Evolutionary conservation across 2,329 filamentous ascomycete genomes (phyloP).

Genomic region (Botryotinia narcissicola): DNA sequence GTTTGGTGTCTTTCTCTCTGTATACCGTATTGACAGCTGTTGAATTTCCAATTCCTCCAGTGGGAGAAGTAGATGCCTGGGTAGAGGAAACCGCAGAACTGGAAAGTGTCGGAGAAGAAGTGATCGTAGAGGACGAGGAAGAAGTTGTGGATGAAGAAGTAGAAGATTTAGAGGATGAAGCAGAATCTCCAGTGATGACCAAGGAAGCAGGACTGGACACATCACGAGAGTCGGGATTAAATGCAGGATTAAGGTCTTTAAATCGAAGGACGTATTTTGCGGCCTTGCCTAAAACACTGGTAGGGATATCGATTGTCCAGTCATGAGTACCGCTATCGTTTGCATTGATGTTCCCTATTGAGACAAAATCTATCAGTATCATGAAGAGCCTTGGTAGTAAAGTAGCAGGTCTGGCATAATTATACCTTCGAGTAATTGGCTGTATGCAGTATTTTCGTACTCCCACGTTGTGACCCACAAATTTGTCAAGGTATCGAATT

Average conservation of each 20-base stretch:
- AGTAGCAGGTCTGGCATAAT: background rate
- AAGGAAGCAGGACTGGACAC: background rate
- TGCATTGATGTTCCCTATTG: background rate
- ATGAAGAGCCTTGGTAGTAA: background rate
- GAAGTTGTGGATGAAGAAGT: background rate
- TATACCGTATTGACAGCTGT: background rate
- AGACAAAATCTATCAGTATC: background rate
- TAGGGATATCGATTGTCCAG: background rate
- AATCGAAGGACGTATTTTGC: background rate
- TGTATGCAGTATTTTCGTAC: background rate
- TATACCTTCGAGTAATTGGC: background rate
- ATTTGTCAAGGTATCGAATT: background rate
- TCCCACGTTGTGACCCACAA: background rate
- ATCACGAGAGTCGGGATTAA: background rate
- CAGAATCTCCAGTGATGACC: background rate
- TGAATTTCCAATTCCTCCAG: background rate
- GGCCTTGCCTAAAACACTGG: background rate
- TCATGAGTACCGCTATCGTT: background rate
- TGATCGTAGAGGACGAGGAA: background rate
- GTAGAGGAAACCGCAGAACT: background rate
- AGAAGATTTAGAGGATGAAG: background rate
- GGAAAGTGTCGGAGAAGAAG: background rate
- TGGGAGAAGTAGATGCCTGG: background rate
- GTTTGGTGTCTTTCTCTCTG: background rate
- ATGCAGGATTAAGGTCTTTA: background rate